Evolutionary conservation across 176 grass and related monocot genomes (phyloP), one percentile per base, ranked within the genome.

Genomic region (Saccharum officinarum): DNA sequence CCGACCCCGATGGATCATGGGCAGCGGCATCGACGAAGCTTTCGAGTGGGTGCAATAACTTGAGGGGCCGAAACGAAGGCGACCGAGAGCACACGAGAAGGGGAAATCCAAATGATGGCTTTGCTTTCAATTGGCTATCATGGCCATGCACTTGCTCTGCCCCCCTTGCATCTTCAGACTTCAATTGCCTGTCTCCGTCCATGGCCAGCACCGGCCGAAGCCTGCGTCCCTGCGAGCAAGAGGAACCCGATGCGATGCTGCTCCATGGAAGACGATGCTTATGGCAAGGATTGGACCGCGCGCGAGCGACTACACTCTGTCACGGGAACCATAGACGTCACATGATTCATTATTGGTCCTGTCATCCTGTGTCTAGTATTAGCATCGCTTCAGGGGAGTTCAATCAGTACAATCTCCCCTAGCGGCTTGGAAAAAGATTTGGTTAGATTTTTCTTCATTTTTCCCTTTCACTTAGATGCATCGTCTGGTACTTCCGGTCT

Each of bases 121-220:
- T 70, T 54, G 69, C 89, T 91, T 87, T 87, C 79, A 84, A 84
- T 81, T 59, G 75, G 89, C 4, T 77, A 90, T 87, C 89, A 87
- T 80, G 75, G 75, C 38, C 38, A 69, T 22, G 78, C 68, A 18
- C 17, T 87, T 31, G 88, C 79, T n/a, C 54, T 73, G 80, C 78
- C 40, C 41, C 34, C 14, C 49, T 39, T 33, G 77, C 60, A 80
- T 74, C 28, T 28, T 28, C 28, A 28, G 28, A 28, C 87, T 85
- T 85, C 33, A 87, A 87, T 80, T 74, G 80, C 68, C 59, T 90
- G 84, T 68, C 37, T 78, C 45, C 28, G 28, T 28, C 28, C 76
- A 18, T 41, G 8, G 57, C 47, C 72, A 63, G 79, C 63, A 14
- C 61, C 59, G 13, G 3, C 17, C 60, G 59, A 26, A 49, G 42